Evolutionary conservation across 768 basidiomycete genomes (phyloP).

Genomic region (Phanerodontia chrysosporium): DNA sequence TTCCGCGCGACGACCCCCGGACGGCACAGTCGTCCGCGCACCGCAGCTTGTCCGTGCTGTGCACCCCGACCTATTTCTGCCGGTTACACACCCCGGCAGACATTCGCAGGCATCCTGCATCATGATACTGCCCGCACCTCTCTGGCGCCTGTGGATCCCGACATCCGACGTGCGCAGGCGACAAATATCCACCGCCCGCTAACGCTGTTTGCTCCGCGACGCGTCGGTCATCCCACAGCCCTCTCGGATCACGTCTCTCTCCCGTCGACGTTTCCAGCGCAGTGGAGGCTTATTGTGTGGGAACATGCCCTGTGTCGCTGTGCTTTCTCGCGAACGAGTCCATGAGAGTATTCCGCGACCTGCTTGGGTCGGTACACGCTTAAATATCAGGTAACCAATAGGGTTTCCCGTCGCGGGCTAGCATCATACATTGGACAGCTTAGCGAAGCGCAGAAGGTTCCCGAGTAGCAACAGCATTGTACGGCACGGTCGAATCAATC

Average conservation of each 20-base stretch:
- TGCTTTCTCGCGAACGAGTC: not conserved
- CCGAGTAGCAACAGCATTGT: not conserved
- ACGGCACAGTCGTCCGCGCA: not conserved
- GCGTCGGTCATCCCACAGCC: not conserved
- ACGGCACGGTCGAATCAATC: not conserved
- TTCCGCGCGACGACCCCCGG: not conserved
- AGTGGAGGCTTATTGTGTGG: not conserved
- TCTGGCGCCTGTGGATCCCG: not conserved
- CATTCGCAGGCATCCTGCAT: not conserved
- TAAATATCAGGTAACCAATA: not conserved
- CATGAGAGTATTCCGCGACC: not conserved
- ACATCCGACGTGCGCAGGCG: not conserved
- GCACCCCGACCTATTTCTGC: slow-evolving; percentile 7
- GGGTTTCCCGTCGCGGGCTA: not conserved
- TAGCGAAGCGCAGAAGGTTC: not conserved
- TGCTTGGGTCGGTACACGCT: not conserved
- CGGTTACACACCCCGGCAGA: no score
- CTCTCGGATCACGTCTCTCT: not conserved
- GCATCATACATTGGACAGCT: not conserved
- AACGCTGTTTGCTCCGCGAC: not conserved
- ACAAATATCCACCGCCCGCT: not conserved
- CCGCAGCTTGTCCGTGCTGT: slow-evolving; percentile 3
- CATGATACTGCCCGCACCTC: not conserved
- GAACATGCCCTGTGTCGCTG: not conserved
- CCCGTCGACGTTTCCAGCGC: not conserved